These are phyloP conservation scores for Artemisia annua DNA, from an alignment of 129 eudicot genomes.

Conservation along the genomic window DNA sequence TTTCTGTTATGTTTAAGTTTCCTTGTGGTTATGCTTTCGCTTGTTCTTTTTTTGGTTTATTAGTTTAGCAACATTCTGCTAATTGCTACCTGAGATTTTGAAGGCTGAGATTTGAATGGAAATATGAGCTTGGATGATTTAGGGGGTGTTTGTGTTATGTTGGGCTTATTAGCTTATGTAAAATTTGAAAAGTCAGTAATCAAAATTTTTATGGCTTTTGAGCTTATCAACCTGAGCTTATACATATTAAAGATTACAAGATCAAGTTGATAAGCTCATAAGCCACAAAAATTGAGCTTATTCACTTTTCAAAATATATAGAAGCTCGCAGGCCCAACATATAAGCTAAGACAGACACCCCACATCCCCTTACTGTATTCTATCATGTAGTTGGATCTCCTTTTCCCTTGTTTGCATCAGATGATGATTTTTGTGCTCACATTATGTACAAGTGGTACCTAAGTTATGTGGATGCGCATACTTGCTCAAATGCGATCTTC, in stretches of 20 bases:
- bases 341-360: too few species aligned
- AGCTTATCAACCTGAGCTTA: too few species aligned
- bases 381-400: not conserved
- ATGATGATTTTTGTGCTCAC: constrained; percentile 8
- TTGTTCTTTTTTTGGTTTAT: not conserved
- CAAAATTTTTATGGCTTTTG: too few species aligned
- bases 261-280: too few species aligned
- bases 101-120: constrained; percentile 7
- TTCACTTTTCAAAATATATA: too few species aligned
- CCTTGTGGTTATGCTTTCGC: constrained; percentile 1
- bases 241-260: too few species aligned
- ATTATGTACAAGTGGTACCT: not conserved
- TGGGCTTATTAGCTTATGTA: too few species aligned
- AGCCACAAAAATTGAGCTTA: too few species aligned
- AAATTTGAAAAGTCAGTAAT: too few species aligned
- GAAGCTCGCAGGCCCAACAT: too few species aligned
- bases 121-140: constrained; percentile 1
- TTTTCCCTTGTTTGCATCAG: constrained; percentile 8
- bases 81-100: constrained; percentile 3
- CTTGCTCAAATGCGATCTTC: not conserved
- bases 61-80: not conserved
- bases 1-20: constrained; percentile 1
- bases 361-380: too few species aligned
- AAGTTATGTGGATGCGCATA: not conserved
- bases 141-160: too few species aligned